Evolutionary conservation across 2,329 filamentous ascomycete genomes (phyloP).

Genomic region (Diaporthe sp.): DNA sequence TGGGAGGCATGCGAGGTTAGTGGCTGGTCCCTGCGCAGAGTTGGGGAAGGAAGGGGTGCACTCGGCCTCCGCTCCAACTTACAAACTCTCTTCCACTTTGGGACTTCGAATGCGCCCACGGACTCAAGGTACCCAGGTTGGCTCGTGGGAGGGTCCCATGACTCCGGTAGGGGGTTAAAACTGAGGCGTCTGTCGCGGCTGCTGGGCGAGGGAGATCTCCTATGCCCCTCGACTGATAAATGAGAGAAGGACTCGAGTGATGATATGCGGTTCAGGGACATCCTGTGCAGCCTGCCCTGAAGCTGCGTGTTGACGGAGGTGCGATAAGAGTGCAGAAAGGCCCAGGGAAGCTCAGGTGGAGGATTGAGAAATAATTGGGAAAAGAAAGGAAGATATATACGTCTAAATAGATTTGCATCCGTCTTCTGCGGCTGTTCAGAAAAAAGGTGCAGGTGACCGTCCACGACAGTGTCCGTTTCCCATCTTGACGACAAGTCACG

Average conservation of each 20-base stretch:
- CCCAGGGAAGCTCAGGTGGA: neutral
- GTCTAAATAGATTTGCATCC: neutral
- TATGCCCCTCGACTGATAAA: conserved; percentile 54
- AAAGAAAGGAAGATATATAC: neutral
- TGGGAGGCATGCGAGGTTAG: conserved; percentile 9
- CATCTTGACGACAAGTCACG: conserved; percentile 11
- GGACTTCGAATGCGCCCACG: conserved; percentile 68
- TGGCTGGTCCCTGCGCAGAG: neutral
- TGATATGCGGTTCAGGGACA: conserved; percentile 67
- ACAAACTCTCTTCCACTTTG: conserved; percentile 68
- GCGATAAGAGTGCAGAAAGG: neutral
- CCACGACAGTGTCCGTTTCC: conserved; percentile 7
- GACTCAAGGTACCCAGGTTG: conserved; percentile 60
- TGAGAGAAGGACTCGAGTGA: conserved; percentile 68
- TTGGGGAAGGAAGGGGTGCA: neutral
- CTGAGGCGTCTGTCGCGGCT: conserved; percentile 63
- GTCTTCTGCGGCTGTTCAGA: conserved; percentile 12
- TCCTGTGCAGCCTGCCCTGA: conserved; percentile 46
- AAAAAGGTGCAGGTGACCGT: conserved; percentile 19
- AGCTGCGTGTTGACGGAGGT: neutral
- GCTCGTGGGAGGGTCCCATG: conserved; percentile 61
- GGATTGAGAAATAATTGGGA: neutral
- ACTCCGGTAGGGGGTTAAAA: conserved; percentile 69
- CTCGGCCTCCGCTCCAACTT: conserved; percentile 47
- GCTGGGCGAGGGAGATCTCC: conserved; percentile 61